These are phyloP conservation scores for Starmerella potacharoeniae DNA, from an alignment of 805 yeast genomes.

Conservation along the genomic window DNA sequence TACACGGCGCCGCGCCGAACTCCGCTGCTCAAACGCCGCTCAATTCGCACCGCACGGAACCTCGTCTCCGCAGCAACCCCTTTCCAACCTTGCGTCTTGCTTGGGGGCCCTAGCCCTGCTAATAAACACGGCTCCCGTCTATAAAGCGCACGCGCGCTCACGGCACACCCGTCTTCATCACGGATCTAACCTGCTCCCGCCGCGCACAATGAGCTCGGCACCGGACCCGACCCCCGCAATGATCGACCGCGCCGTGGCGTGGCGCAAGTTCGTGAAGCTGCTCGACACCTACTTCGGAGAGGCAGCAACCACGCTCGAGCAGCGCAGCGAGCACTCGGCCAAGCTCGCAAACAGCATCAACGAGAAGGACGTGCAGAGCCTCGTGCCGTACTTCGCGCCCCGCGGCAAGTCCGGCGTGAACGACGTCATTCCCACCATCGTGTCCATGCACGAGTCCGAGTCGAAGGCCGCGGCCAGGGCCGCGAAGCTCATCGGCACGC, in stretches of 20 bases:
- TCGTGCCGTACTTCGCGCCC: slow-evolving; percentile 44
- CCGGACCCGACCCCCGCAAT: slow-evolving; percentile 77
- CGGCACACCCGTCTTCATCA: background rate
- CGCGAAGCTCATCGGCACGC: slow-evolving; percentile 43
- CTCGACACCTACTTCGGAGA: slow-evolving; percentile 54
- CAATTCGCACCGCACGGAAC: background rate
- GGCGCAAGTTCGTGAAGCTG: slow-evolving; percentile 72
- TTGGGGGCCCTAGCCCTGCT: background rate
- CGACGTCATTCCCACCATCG: slow-evolving; percentile 62
- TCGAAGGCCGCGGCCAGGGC: slow-evolving; percentile 47
- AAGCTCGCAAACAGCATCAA: slow-evolving; percentile 15
- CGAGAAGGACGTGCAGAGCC: slow-evolving; percentile 7
- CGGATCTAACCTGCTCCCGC: no score
- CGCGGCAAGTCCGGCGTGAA: slow-evolving; percentile 71
- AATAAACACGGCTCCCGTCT: background rate
- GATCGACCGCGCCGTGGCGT: slow-evolving; percentile 71
- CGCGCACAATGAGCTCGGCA: slow-evolving; percentile 36
- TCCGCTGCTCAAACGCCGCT: background rate
- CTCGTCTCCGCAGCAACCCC: slow-evolving; percentile 1
- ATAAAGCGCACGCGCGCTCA: background rate
- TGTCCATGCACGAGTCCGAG: slow-evolving; percentile 44
- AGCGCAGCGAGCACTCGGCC: slow-evolving; percentile 48
- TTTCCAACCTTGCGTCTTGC: slow-evolving; percentile 1
- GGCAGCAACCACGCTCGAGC: slow-evolving; percentile 28
- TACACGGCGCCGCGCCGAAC: no score